Conservation (phyloP, 106 monocot species). For the Chionographis japonica region DNA sequence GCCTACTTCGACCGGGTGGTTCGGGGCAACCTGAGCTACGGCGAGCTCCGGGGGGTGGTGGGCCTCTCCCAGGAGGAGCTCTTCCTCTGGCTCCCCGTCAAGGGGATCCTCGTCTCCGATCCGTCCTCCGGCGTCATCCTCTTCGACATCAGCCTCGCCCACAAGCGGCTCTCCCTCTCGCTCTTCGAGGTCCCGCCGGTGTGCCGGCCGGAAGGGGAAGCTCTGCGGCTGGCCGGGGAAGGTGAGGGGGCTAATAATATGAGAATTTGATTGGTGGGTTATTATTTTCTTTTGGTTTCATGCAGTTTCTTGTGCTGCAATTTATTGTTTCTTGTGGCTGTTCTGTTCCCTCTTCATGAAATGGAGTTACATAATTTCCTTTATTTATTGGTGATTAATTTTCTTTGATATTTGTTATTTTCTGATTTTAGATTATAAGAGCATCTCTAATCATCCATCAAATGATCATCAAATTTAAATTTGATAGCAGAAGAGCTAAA, state of each 20-base stretch:
- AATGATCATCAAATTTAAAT: too few species aligned
- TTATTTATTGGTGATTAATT: too few species aligned
- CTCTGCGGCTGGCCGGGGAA: background rate
- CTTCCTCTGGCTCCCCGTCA: conserved; percentile 88
- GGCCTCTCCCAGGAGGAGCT: conserved; percentile 88
- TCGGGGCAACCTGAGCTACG: conserved; percentile 74
- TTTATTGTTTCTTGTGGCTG: background rate
- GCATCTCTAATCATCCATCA: too few species aligned
- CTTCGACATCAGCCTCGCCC: conserved; percentile 73
- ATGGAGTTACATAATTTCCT: too few species aligned
- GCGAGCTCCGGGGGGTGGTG: conserved; percentile 52
- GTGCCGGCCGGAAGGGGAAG: conserved; percentile 22
- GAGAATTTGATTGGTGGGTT: too few species aligned
- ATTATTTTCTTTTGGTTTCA: too few species aligned
- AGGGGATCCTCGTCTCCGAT: conserved; percentile 46
- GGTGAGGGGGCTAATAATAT: background rate
- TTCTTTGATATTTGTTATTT: too few species aligned
- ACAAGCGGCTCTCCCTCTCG: conserved; percentile 62
- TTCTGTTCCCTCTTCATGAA: background rate
- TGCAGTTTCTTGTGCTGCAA: background rate
- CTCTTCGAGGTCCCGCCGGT: conserved; percentile 80
- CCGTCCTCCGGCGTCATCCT: conserved; percentile 58
- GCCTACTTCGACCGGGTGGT: conserved; percentile 63
- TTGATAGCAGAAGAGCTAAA: too few species aligned
- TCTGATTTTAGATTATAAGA: too few species aligned